Percentiles rank a stretch among this genome's conserved stretches.
Evolutionary conservation across 768 basidiomycete species (phyloP).

Genomic region (Leccinellum luteum): DNA sequence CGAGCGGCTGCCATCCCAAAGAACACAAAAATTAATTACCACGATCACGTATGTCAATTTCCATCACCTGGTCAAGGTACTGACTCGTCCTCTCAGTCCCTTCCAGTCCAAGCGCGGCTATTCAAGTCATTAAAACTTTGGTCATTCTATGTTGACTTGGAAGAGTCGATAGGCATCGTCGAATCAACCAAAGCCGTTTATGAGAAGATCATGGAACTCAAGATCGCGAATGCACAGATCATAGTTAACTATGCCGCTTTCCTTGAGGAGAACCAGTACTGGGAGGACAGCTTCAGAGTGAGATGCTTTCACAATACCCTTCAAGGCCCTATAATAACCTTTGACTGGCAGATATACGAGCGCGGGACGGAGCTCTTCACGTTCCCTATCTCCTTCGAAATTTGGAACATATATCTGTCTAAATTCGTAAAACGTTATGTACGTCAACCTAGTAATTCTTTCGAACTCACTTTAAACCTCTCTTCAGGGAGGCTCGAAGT

Average conservation of each 20-base stretch:
- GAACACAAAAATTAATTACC: constrained; percentile 87
- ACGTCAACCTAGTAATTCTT: constrained; percentile 31
- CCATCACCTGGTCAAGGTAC: background rate
- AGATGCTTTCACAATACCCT: constrained; percentile 35
- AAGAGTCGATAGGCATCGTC: constrained; percentile 94
- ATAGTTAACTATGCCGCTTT: constrained; percentile 97
- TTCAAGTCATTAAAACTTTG: constrained; percentile 99
- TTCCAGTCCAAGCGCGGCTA: constrained; percentile 83
- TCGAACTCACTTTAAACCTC: constrained; percentile 2
- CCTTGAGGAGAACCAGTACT: constrained; percentile 97
- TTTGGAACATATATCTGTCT: constrained; percentile 98
- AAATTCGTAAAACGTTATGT: constrained; percentile 98
- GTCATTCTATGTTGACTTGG: constrained; percentile 98
- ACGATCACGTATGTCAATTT: constrained; percentile 74
- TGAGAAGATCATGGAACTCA: constrained; percentile 93
- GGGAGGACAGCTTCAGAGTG: constrained; percentile 97
- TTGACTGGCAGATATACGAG: constrained; percentile 73
- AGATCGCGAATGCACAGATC: constrained; percentile 97
- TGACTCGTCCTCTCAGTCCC: constrained; percentile 46
- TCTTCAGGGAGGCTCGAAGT: constrained; percentile 80
- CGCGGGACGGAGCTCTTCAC: constrained; percentile 97
- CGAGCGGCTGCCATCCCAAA: constrained; percentile 90
- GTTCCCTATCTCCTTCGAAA: constrained; percentile 96
- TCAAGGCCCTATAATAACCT: constrained; percentile 5
- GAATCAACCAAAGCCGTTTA: constrained; percentile 91